These are phyloP conservation scores for Lentinula aciculospora DNA, from an alignment of 768 basidiomycete species.

Conservation along the genomic window DNA sequence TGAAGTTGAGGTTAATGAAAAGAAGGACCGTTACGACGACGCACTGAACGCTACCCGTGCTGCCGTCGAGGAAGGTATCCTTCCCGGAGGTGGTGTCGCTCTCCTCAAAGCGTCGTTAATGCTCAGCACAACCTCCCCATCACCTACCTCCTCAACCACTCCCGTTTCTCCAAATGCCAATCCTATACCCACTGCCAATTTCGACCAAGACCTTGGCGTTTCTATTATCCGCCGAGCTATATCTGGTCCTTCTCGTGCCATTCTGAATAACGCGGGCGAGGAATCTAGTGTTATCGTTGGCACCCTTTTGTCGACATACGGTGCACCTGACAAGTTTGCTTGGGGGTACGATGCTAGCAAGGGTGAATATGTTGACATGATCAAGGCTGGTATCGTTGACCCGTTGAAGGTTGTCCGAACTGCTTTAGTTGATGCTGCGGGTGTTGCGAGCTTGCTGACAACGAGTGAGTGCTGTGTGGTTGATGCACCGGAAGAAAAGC, in stretches of 20 bases:
- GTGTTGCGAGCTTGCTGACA: slow-evolving; percentile 90
- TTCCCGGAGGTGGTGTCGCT: slow-evolving; percentile 94
- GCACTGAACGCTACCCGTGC: slow-evolving; percentile 97
- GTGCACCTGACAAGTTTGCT: slow-evolving; percentile 67
- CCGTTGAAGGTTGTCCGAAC: slow-evolving; percentile 95
- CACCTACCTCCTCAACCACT: slow-evolving; percentile 41
- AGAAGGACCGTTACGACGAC: slow-evolving; percentile 98
- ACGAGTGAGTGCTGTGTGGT: slow-evolving; percentile 93
- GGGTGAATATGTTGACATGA: slow-evolving; percentile 94
- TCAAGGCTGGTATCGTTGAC: slow-evolving; percentile 90
- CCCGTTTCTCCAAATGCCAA: slow-evolving; percentile 53
- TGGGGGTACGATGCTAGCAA: slow-evolving; percentile 90
- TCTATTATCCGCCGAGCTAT: slow-evolving; percentile 87
- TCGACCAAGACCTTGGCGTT: slow-evolving; percentile 96
- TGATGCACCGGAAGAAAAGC: slow-evolving; percentile 80
- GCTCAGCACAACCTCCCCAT: slow-evolving; percentile 48
- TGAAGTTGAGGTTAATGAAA: slow-evolving; percentile 97
- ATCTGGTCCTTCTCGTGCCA: slow-evolving; percentile 78
- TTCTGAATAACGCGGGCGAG: slow-evolving; percentile 91
- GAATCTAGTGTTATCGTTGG: slow-evolving; percentile 93
- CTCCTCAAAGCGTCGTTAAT: slow-evolving; percentile 80
- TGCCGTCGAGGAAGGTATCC: slow-evolving; percentile 97
- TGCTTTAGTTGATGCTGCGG: slow-evolving; percentile 85
- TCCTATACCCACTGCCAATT: slow-evolving; percentile 79
- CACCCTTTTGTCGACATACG: slow-evolving; percentile 67